These are phyloP conservation scores for Penicillium crystallinum DNA, from an alignment of 495 filamentous ascomycete species.

Conservation along the genomic window DNA sequence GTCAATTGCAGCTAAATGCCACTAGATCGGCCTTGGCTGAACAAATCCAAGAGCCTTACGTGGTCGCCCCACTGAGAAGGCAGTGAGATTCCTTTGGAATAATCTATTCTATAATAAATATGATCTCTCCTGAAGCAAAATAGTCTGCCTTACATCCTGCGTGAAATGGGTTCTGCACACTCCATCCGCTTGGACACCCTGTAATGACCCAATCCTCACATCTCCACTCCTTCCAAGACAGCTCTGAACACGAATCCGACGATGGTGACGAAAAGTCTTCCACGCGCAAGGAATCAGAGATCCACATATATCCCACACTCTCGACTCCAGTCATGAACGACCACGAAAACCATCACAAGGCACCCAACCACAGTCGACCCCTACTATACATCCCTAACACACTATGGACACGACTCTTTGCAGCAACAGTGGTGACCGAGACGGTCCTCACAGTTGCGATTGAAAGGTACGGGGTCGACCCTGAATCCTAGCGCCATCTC, in stretches of 20 bases:
- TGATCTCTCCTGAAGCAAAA: neutral
- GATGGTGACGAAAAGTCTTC: neutral
- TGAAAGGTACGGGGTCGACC: conserved; percentile 50
- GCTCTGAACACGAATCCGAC: neutral
- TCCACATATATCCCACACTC: neutral
- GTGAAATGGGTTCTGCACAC: neutral
- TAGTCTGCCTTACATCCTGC: neutral
- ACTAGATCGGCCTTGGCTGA: conserved; percentile 3
- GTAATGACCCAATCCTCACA: neutral
- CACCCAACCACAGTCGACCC: conserved; percentile 1
- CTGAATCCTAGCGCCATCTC: neutral
- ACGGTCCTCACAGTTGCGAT: conserved; percentile 36
- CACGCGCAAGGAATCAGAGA: neutral
- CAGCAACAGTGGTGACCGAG: conserved; percentile 13
- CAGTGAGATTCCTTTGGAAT: neutral
- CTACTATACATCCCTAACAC: conserved; percentile 18
- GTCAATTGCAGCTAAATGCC: conserved; percentile 2
- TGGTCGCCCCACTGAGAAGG: conserved; percentile 1
- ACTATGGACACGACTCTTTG: conserved; percentile 18
- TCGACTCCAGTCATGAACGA: neutral
- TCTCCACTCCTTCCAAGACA: neutral
- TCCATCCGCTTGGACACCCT: neutral
- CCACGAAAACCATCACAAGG: neutral
- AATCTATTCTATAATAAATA: neutral
- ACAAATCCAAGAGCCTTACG: conserved; percentile 1